Conservation (phyloP, 768 basidiomycete genomes). For the Amanita phalloides region DNA sequence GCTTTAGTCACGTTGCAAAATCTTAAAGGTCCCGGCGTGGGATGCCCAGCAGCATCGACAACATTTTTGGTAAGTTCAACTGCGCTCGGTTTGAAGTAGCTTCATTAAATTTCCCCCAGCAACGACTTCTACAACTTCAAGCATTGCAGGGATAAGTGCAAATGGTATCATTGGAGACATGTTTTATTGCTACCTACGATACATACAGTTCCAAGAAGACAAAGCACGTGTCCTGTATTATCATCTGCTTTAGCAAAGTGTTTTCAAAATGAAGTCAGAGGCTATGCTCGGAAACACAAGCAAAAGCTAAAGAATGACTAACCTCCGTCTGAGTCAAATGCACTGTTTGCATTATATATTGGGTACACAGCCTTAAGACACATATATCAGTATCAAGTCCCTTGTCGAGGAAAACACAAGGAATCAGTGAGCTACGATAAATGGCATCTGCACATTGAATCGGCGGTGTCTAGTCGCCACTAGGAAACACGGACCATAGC, state of each 20-base stretch:
- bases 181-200: too few species aligned
- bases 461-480: constrained; percentile 7
- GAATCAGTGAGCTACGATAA: constrained; percentile 5
- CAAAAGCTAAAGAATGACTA: constrained; percentile 42
- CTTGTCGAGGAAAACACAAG: background rate
- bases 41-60: too few species aligned
- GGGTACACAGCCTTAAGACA: too few species aligned
- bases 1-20: constrained; percentile 48
- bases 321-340: too few species aligned
- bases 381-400: too few species aligned
- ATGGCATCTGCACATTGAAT: background rate
- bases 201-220: too few species aligned
- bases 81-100: constrained; percentile 46
- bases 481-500: constrained; percentile 8
- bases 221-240: constrained; percentile 11
- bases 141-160: too few species aligned
- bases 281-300: constrained; percentile 92
- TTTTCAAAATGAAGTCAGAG: constrained; percentile 34
- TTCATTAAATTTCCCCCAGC: constrained; percentile 6
- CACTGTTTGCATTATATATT: too few species aligned
- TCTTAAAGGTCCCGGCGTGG: too few species aligned
- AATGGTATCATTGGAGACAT: too few species aligned
- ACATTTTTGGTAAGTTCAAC: constrained; percentile 38
- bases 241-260: background rate
- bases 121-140: constrained; percentile 6